A percentile compares a stretch with the other conserved stretches of the same genome.
Evolutionary conservation across 371 early-diverging fungal genomes (phyloP).

Genomic region (Syncephalastrum racemosum): DNA sequence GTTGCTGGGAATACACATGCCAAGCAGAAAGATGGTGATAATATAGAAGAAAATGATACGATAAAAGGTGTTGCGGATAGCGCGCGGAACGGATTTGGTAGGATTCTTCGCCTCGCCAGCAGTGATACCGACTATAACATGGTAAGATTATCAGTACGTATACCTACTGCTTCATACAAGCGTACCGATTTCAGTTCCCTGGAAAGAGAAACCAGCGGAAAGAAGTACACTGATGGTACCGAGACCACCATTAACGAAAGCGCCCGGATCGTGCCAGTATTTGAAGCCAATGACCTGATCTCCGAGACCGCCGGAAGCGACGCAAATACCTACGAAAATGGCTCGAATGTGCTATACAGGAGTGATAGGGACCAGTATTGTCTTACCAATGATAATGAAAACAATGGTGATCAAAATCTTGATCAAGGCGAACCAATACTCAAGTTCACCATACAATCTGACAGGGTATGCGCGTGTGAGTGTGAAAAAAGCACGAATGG

Average conservation of each 20-base stretch:
- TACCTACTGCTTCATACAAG: background rate
- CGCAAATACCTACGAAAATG: slow-evolving; percentile 37
- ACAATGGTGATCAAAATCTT: slow-evolving; percentile 69
- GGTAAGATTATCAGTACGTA: slow-evolving; percentile 20
- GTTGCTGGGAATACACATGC: slow-evolving; percentile 57
- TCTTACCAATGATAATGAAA: slow-evolving; percentile 54
- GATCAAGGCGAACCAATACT: slow-evolving; percentile 73
- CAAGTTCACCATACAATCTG: slow-evolving; percentile 64
- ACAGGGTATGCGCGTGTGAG: background rate
- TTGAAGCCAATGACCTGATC: slow-evolving; percentile 57
- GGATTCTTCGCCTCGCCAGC: slow-evolving; percentile 66
- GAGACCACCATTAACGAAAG: slow-evolving; percentile 71
- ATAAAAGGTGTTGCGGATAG: slow-evolving; percentile 67
- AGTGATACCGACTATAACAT: slow-evolving; percentile 50
- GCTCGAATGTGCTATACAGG: too few relatives aligned
- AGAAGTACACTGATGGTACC: slow-evolving; percentile 71
- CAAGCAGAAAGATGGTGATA: slow-evolving; percentile 65
- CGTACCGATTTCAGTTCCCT: slow-evolving; percentile 74
- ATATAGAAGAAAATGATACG: slow-evolving; percentile 75
- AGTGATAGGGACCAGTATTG: too few relatives aligned
- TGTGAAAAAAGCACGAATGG: too few relatives aligned
- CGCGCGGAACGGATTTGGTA: slow-evolving; percentile 67
- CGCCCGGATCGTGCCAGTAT: slow-evolving; percentile 74
- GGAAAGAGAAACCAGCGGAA: slow-evolving; percentile 82
- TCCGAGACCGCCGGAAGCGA: slow-evolving; percentile 68